Evolutionary conservation across 768 basidiomycete species (phyloP).

Genomic region (Astraeus odoratus): DNA sequence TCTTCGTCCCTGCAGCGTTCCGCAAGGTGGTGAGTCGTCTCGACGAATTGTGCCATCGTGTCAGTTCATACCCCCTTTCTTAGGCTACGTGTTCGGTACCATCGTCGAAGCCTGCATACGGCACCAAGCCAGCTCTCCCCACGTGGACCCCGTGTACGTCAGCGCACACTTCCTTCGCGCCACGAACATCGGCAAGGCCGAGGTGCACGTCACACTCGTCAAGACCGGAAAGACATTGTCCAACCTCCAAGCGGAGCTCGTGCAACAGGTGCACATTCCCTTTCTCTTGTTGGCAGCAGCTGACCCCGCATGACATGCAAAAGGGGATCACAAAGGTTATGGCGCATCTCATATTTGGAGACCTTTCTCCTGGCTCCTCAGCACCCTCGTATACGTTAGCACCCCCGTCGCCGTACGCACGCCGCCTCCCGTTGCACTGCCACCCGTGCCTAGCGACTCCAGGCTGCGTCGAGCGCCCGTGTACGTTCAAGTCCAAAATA

Average conservation of each 20-base stretch:
- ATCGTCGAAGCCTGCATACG: conserved; percentile 50
- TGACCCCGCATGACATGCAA: not conserved
- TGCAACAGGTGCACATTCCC: conserved; percentile 45
- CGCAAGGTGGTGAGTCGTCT: conserved; percentile 42
- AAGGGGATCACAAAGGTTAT: conserved; percentile 47
- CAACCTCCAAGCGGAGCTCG: conserved; percentile 50
- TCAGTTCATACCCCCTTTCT: not conserved
- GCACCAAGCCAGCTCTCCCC: conserved; percentile 40
- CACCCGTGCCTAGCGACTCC: conserved; percentile 40
- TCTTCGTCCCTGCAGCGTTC: conserved; percentile 29
- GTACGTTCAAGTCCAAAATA: conserved; percentile 31
- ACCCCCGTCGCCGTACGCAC: conserved; percentile 52
- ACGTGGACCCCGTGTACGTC: conserved; percentile 53
- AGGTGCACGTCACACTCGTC: conserved; percentile 41
- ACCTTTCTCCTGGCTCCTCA: conserved; percentile 31
- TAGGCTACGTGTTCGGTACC: conserved; percentile 55
- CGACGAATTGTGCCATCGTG: not conserved
- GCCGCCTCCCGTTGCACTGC: conserved; percentile 47
- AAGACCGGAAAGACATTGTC: conserved; percentile 48
- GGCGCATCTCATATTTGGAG: conserved; percentile 51
- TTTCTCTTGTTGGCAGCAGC: not conserved
- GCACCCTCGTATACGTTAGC: conserved; percentile 21
- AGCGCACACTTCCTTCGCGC: conserved; percentile 52
- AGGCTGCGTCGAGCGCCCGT: conserved; percentile 20
- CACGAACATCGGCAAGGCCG: conserved; percentile 34